phyloP scores from a whole-genome alignment of 495 filamentous ascomycete species.

The Podospora conica region DNA sequence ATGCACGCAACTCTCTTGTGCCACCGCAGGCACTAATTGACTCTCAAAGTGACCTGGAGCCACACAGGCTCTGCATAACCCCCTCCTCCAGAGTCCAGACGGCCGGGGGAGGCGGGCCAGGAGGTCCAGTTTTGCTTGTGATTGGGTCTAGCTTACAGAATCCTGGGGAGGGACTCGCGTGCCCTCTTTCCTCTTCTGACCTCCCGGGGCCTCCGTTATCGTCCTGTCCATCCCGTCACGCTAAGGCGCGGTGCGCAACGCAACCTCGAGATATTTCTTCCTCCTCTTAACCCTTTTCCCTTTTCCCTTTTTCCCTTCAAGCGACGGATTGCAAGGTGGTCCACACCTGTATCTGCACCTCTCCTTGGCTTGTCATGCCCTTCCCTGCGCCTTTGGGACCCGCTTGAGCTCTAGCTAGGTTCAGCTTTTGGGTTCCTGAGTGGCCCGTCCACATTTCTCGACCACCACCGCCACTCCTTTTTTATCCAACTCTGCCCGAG shows the following conservation, averaged over 20 bases:
- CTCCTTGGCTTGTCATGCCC: not conserved
- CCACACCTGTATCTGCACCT: slow-evolving; percentile 4
- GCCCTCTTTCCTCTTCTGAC: slow-evolving; percentile 8
- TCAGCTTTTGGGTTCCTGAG: not conserved
- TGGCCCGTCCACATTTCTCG: not conserved
- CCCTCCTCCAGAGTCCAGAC: not conserved
- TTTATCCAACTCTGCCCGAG: not conserved
- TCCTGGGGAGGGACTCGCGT: not conserved
- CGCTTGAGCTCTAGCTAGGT: not conserved
- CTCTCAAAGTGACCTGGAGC: not conserved
- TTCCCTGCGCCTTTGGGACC: not conserved
- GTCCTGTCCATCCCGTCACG: not conserved
- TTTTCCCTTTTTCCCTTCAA: not conserved
- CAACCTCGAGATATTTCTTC: not conserved
- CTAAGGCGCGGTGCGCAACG: not conserved
- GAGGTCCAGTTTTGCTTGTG: not conserved
- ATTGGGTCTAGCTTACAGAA: not conserved
- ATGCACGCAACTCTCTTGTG: not conserved
- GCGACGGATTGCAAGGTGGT: not conserved
- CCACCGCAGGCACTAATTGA: slow-evolving; percentile 1
- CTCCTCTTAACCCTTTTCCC: not conserved
- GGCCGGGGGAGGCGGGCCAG: not conserved
- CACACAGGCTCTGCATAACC: not conserved
- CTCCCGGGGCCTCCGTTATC: not conserved
- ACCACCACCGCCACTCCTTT: not conserved